Evolutionary conservation across 345 rosid genomes (phyloP).

Genomic region (Salix dunnii): DNA sequence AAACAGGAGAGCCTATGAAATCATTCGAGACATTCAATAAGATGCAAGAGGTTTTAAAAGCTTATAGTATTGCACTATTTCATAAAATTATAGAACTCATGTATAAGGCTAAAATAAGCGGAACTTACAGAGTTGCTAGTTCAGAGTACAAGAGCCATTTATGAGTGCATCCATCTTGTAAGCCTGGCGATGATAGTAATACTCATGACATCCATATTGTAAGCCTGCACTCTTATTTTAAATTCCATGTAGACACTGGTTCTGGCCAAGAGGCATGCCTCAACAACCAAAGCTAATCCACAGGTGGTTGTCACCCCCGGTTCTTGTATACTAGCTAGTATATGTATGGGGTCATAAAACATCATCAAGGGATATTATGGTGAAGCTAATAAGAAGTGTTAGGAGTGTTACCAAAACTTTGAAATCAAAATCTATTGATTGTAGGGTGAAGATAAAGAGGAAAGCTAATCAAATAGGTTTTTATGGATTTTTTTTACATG

Average conservation of each 20-base stretch:
- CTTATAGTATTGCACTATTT: constrained; percentile 54
- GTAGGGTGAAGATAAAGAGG: constrained; percentile 76
- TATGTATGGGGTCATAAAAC: constrained; percentile 66
- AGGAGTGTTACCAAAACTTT: constrained; percentile 61
- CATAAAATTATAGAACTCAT: constrained; percentile 70
- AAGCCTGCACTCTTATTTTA: constrained; percentile 54
- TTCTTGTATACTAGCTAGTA: constrained; percentile 85
- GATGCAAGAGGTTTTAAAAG: constrained; percentile 57
- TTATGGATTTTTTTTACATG: constrained; percentile 49
- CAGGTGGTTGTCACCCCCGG: constrained; percentile 71
- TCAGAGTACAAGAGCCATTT: constrained; percentile 13
- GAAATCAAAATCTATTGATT: constrained; percentile 55
- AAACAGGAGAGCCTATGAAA: constrained; percentile 45
- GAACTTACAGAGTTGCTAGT: constrained; percentile 58
- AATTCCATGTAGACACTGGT: constrained; percentile 73
- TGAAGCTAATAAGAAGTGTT: constrained; percentile 63
- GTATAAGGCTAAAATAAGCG: constrained; percentile 44
- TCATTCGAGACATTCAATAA: constrained; percentile 60
- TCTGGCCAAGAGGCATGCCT: constrained; percentile 56
- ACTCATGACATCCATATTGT: constrained; percentile 29
- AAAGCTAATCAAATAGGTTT: constrained; percentile 77
- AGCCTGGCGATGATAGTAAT: constrained; percentile 22
- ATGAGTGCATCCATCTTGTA: constrained; percentile 56
- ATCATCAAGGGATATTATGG: constrained; percentile 51
- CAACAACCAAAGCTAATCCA: constrained; percentile 80